These are phyloP conservation scores for Solanum hybrid DNA, from an alignment of 305 asterid genomes.

Conservation along the genomic window DNA sequence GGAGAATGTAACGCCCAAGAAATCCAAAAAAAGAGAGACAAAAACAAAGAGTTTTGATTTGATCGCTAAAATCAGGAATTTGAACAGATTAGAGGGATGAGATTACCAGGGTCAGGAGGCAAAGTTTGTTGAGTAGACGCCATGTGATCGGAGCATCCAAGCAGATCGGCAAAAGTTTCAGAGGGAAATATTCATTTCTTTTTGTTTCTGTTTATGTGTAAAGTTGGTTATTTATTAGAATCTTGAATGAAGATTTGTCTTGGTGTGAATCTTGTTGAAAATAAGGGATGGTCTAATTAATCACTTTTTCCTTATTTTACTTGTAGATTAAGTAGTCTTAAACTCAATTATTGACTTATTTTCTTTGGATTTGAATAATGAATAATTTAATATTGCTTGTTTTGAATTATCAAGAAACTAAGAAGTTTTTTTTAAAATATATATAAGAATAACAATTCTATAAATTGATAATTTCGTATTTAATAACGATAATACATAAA, in stretches of 20 bases:
- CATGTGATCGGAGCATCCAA: conserved; percentile 36
- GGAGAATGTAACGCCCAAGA: not conserved
- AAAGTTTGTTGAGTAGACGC: conserved; percentile 38
- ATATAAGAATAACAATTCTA: not conserved
- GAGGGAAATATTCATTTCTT: not conserved
- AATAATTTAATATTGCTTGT: not conserved
- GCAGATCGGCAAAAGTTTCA: conserved; percentile 19
- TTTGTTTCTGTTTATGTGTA: not conserved
- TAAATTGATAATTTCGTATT: not conserved
- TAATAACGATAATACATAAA: not conserved
- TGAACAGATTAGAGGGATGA: not conserved
- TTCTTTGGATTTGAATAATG: not conserved
- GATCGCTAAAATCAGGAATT: not conserved
- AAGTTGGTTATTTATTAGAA: not conserved
- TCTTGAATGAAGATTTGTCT: not conserved
- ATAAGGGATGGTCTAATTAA: not conserved
- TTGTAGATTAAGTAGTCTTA: not conserved
- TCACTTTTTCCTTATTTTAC: not conserved
- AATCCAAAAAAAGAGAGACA: not conserved
- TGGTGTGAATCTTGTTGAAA: not conserved
- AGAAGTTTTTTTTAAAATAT: too few species aligned
- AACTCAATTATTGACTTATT: not conserved
- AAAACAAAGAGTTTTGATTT: not conserved
- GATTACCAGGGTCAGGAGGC: conserved; percentile 1
- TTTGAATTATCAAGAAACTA: not conserved